phyloP scores from a whole-genome alignment of 1,139 yeast genomes.

The Debaryomyces subglobosus region DNA sequence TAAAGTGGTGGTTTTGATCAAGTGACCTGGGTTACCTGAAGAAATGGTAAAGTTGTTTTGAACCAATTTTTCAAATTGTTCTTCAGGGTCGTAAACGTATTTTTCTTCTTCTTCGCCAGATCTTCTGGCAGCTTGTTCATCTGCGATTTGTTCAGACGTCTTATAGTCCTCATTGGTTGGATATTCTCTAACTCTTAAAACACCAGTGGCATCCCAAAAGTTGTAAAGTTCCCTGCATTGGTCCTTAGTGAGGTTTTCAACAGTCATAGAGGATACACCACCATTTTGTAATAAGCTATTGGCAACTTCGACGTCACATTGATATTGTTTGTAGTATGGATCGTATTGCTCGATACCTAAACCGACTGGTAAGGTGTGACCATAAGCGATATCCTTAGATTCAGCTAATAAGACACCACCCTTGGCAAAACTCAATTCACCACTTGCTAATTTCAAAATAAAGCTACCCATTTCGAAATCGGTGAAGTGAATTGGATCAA shows the following conservation, averaged over 20 bases:
- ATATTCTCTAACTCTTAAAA: slow-evolving; percentile 48
- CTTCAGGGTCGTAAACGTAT: slow-evolving; percentile 22
- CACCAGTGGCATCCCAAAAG: slow-evolving; percentile 58
- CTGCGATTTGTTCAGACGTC: slow-evolving; percentile 19
- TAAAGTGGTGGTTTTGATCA: slow-evolving; percentile 48
- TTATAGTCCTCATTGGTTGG: slow-evolving; percentile 38
- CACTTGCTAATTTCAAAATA: slow-evolving; percentile 59
- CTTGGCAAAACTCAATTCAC: slow-evolving; percentile 50
- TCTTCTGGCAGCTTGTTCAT: slow-evolving; percentile 16
- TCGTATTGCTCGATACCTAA: slow-evolving; percentile 57
- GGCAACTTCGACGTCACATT: slow-evolving; percentile 61
- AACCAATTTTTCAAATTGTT: slow-evolving; percentile 35
- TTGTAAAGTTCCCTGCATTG: slow-evolving; percentile 59
- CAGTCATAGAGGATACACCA: slow-evolving; percentile 49
- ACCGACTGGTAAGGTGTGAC: slow-evolving; percentile 60
- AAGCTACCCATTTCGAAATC: slow-evolving; percentile 70
- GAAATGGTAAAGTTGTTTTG: slow-evolving; percentile 69
- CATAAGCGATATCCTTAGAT: slow-evolving; percentile 34
- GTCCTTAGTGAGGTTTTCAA: slow-evolving; percentile 53
- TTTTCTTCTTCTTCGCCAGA: slow-evolving; percentile 20
- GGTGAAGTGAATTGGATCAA: slow-evolving; percentile 59
- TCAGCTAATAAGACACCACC: slow-evolving; percentile 76
- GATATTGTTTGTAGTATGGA: slow-evolving; percentile 53
- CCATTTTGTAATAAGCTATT: slow-evolving; percentile 48
- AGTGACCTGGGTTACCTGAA: slow-evolving; percentile 77